phyloP scores from a whole-genome alignment of 805 yeast species.

The Sugiyamaella mastotermitis region DNA sequence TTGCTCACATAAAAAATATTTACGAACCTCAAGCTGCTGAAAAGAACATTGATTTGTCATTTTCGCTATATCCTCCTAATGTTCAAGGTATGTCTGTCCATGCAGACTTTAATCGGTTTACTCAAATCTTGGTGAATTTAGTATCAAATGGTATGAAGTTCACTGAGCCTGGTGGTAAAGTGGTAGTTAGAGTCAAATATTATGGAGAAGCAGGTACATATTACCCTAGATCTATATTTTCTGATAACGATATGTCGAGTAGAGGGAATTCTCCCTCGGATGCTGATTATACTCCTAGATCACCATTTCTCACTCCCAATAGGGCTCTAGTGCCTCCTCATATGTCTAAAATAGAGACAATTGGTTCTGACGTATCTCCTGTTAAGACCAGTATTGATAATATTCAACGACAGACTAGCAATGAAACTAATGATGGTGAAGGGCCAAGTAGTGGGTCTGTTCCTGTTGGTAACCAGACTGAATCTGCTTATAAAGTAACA shows the following conservation, averaged over 20 bases:
- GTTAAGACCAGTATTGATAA: too few relatives aligned
- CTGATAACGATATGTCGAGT: slow-evolving; percentile 13
- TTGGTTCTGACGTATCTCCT: too few relatives aligned
- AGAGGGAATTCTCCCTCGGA: background rate
- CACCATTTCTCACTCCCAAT: too few relatives aligned
- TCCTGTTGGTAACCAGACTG: background rate
- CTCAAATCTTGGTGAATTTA: slow-evolving; percentile 87
- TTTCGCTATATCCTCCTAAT: slow-evolving; percentile 37
- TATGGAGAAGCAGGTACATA: too few relatives aligned
- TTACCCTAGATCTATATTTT: too few relatives aligned
- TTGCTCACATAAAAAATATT: slow-evolving; percentile 77
- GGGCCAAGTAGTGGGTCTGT: background rate
- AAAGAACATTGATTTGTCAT: slow-evolving; percentile 62
- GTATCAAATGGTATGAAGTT: slow-evolving; percentile 89
- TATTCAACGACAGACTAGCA: background rate
- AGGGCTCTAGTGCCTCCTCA: too few relatives aligned
- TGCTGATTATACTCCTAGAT: too few relatives aligned
- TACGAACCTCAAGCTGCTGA: slow-evolving; percentile 52
- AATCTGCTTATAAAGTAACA: background rate
- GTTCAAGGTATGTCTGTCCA: slow-evolving; percentile 46
- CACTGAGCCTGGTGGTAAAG: slow-evolving; percentile 84
- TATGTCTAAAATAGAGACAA: too few relatives aligned
- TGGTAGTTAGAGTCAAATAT: too few relatives aligned
- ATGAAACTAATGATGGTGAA: background rate
- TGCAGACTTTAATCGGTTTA: slow-evolving; percentile 87